These are phyloP conservation scores for Hypoxylon fuscum DNA, from an alignment of 495 filamentous ascomycete species.

Conservation along the genomic window DNA sequence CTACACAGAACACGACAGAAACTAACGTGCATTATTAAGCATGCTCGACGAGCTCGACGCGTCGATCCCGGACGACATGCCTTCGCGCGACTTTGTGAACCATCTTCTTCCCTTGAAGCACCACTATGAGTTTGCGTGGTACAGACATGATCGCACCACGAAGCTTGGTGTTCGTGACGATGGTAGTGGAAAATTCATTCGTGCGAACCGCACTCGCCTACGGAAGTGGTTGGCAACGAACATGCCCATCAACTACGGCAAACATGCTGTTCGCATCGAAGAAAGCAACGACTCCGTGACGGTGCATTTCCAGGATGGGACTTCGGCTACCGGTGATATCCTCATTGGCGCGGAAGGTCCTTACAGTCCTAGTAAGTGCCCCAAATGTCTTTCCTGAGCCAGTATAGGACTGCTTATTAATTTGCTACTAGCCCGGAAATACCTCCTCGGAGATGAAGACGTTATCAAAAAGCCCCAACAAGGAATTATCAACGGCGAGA, in stretches of 20 bases:
- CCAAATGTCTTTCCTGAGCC: neutral
- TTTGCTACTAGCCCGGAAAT: slow-evolving; percentile 31
- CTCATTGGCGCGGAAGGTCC: slow-evolving; percentile 62
- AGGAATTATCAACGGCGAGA: slow-evolving; percentile 38
- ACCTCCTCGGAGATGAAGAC: slow-evolving; percentile 46
- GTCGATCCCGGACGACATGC: slow-evolving; percentile 47
- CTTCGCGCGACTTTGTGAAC: slow-evolving; percentile 47
- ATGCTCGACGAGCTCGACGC: slow-evolving; percentile 47
- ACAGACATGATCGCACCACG: slow-evolving; percentile 24
- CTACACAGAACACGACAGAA: neutral
- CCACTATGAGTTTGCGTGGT: slow-evolving; percentile 39
- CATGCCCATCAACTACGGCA: slow-evolving; percentile 42
- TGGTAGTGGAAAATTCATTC: slow-evolving; percentile 33
- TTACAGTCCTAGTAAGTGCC: slow-evolving; percentile 46
- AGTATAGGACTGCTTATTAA: neutral
- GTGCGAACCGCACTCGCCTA: slow-evolving; percentile 41
- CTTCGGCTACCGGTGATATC: slow-evolving; percentile 50
- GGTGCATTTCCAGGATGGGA: slow-evolving; percentile 51
- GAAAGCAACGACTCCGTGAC: slow-evolving; percentile 32
- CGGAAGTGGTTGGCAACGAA: slow-evolving; percentile 39
- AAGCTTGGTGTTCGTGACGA: slow-evolving; percentile 42
- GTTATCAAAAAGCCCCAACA: slow-evolving; percentile 31
- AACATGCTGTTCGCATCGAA: slow-evolving; percentile 35
- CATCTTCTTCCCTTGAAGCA: slow-evolving; percentile 41
- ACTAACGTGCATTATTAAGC: slow-evolving; percentile 13